These are phyloP conservation scores for Dendrothele bispora DNA, from an alignment of 768 basidiomycete species.

Conservation along the genomic window DNA sequence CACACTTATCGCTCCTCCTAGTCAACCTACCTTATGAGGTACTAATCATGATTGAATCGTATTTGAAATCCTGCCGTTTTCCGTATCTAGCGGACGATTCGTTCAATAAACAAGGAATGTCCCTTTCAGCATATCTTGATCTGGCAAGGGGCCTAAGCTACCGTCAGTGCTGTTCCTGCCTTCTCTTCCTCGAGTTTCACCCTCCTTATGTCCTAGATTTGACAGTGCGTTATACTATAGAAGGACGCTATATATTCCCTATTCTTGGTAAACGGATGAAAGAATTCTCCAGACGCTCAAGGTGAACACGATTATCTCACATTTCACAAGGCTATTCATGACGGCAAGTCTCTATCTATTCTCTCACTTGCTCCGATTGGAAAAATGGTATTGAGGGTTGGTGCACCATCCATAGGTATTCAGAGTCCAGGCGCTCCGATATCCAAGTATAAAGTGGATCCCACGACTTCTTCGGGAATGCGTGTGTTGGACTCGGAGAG, in stretches of 20 bases:
- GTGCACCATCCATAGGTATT: constrained; percentile 41
- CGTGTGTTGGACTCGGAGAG: constrained; percentile 50
- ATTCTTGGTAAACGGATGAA: constrained; percentile 49
- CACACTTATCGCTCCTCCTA: constrained; percentile 15
- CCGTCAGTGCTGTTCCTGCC: constrained; percentile 29
- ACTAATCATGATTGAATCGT: not conserved
- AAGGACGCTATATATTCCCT: constrained; percentile 54
- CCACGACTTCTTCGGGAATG: constrained; percentile 45
- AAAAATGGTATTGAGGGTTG: not conserved
- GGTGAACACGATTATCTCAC: constrained; percentile 38
- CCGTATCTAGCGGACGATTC: constrained; percentile 53
- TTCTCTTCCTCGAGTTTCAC: not conserved
- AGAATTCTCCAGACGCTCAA: constrained; percentile 39
- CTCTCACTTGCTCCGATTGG: not conserved
- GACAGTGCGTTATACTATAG: constrained; percentile 54
- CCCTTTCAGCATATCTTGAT: constrained; percentile 40
- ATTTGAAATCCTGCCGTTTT: not conserved
- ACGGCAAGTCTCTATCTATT: too few species aligned
- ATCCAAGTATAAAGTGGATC: constrained; percentile 40
- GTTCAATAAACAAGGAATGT: constrained; percentile 43
- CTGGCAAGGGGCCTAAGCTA: constrained; percentile 36
- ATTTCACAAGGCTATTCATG: constrained; percentile 55
- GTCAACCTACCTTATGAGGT: constrained; percentile 49
- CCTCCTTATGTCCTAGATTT: constrained; percentile 35
- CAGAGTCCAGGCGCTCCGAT: constrained; percentile 40